A percentile compares a stretch with the other conserved stretches of the same genome.
These are phyloP conservation scores for Bisporella sp. DNA, from an alignment of 2,329 filamentous ascomycete species.

Conservation along the genomic window DNA sequence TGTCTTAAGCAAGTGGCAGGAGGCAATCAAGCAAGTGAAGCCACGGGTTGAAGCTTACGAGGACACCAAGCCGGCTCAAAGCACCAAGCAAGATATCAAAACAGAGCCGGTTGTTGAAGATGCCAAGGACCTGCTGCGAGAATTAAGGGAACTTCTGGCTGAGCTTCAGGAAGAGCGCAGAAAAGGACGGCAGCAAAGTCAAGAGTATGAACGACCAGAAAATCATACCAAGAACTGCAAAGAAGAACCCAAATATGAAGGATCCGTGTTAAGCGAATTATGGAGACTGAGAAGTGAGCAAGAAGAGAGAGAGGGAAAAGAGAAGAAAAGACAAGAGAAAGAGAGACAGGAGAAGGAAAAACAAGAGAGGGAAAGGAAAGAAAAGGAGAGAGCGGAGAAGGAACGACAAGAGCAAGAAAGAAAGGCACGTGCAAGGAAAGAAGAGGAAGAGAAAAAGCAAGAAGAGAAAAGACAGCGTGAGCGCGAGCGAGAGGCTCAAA, in stretches of 20 bases:
- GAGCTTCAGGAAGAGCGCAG: not conserved
- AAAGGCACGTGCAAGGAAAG: constrained; percentile 2
- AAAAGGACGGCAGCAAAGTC: not conserved
- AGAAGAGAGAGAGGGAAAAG: not conserved
- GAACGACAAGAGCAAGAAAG: constrained; percentile 3
- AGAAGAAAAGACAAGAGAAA: not conserved
- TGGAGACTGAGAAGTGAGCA: no score
- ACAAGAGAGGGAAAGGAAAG: constrained; percentile 2
- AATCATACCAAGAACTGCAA: not conserved
- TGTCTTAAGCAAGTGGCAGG: constrained; percentile 9
- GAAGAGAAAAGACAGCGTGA: constrained; percentile 5
- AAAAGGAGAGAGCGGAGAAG: constrained; percentile 6
- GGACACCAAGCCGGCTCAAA: not conserved
- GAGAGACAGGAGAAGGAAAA: constrained; percentile 9
- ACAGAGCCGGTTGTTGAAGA: constrained; percentile 1
- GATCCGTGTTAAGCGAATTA: no score
- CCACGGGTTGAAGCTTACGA: not conserved
- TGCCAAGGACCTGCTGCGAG: not conserved
- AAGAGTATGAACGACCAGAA: not conserved
- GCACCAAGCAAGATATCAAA: not conserved
- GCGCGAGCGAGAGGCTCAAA: constrained; percentile 4
- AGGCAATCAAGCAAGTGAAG: constrained; percentile 4
- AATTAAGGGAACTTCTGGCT: not conserved
- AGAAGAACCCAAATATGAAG: not conserved
- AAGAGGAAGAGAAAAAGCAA: constrained; percentile 2